Base-by-base conservation (phyloP, 2,329 filamentous ascomycete genomes). In the Cadophora sp. region DNA sequence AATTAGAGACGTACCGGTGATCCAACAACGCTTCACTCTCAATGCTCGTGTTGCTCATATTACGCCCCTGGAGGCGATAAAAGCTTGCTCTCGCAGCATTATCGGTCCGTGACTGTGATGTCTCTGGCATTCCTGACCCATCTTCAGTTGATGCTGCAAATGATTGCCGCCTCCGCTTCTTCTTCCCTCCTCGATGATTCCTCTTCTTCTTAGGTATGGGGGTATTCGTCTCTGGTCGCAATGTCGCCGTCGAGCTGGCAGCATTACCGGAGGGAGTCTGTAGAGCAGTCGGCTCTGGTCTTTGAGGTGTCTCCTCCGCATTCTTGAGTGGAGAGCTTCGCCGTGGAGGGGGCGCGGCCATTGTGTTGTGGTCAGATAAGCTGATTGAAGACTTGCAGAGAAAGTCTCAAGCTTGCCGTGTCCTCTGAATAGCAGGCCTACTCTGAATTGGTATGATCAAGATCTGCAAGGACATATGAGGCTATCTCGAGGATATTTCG, bases 11-110 rank as follows among this genome's bases (percentile, higher is more conserved):
- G 70, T 81, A 92, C 89, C 93, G 88, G 79, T 98, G 95, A 80
- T 98, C 95, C 22, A 98, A 83, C 73, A 98, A 82, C 8, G 88
- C 90, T 77, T 97, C 91, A 79, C 94, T 97, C 73, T 97, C 95
- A 71, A 98, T 83, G 79, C 95, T 98, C 0, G 92, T 94, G 74
- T 86, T 90, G 81, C 95, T 98, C 71, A 90, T 77, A 77, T 92
- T 93, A 55, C 82, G 80, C 8, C 83, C 77, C 62, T 82, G 79
- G 68, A 85, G 77, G 72, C 82, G 78, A 76, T 87, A 87, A 77
- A 88, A 84, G 56, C 79, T 81, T 6, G 72, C 72, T 60, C 75
- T 72, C 22, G 73, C 72, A 66, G 72, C 74, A 69, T 67, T 76
- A 65, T 73, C 69, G 62, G 67, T 53, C 79, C 81, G 72, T 26